Percentiles rank a stretch among this genome's conserved stretches.
Evolutionary conservation across 2,329 filamentous ascomycete species (phyloP).

Genomic region (Trichoderma cornu-damae): DNA sequence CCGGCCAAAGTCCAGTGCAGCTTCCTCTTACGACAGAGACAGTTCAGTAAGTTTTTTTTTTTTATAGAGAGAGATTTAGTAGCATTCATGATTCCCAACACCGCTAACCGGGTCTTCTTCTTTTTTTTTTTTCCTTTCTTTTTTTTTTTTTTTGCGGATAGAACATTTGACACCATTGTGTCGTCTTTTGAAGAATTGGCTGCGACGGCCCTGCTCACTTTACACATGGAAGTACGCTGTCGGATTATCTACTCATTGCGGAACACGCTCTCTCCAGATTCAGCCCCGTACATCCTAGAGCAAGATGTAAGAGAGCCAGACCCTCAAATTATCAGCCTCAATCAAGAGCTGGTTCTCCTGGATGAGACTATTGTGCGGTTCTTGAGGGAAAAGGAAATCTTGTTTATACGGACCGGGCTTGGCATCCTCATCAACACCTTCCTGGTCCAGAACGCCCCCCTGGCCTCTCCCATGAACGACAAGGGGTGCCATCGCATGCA

Average conservation of each 20-base stretch:
- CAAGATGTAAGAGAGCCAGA: conserved; percentile 73
- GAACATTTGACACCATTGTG: conserved; percentile 81
- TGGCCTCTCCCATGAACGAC: conserved; percentile 76
- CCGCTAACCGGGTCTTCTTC: neutral
- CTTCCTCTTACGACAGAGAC: conserved; percentile 84
- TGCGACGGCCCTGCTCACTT: conserved; percentile 69
- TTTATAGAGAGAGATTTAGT: no score
- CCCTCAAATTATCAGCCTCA: conserved; percentile 74
- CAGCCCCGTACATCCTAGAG: conserved; percentile 59
- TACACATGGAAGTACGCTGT: conserved; percentile 84
- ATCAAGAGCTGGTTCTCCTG: conserved; percentile 77
- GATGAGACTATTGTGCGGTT: conserved; percentile 75
- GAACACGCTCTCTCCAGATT: conserved; percentile 55
- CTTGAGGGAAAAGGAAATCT: conserved; percentile 64
- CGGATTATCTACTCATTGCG: conserved; percentile 76
- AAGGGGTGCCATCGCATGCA: conserved; percentile 83
- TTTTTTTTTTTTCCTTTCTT: no score
- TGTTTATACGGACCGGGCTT: conserved; percentile 72
- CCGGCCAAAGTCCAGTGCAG: conserved; percentile 62
- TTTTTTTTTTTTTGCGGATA: no score
- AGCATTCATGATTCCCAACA: neutral
- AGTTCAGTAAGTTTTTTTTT: conserved; percentile 58
- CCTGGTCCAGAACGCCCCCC: conserved; percentile 65
- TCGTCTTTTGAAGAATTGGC: conserved; percentile 78
- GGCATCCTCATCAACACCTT: conserved; percentile 72